phyloP scores from a whole-genome alignment of 441 rosid genomes.

The Eugenia klotzschiana region DNA sequence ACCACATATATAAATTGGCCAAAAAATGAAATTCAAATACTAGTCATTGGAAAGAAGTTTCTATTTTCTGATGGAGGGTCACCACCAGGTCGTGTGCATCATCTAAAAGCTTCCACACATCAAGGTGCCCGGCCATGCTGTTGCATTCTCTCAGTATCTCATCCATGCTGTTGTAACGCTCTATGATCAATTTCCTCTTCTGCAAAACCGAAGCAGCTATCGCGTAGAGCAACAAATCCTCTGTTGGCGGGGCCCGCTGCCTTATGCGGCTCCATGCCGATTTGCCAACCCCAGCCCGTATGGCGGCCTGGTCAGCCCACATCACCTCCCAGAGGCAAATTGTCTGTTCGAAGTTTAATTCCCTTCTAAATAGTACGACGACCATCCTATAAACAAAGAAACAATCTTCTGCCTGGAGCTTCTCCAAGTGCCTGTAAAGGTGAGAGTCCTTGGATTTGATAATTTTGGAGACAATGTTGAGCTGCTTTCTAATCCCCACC shows the following conservation, averaged over 20 bases:
- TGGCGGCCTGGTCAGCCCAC: slow-evolving; percentile 96
- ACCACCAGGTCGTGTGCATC: slow-evolving; percentile 84
- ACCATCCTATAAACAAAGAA: slow-evolving; percentile 95
- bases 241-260: slow-evolving; percentile 74
- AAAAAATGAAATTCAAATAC: background rate
- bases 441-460: slow-evolving; percentile 74
- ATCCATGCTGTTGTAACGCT: slow-evolving; percentile 85
- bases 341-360: slow-evolving; percentile 76
- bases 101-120: slow-evolving; percentile 84
- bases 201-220: slow-evolving; percentile 84
- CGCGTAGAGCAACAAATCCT: slow-evolving; percentile 74
- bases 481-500: slow-evolving; percentile 79
- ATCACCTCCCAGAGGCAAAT: slow-evolving; percentile 86
- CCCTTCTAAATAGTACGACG: slow-evolving; percentile 77
- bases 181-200: slow-evolving; percentile 74
- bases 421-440: slow-evolving; percentile 79
- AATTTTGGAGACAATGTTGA: slow-evolving; percentile 67
- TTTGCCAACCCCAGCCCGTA: slow-evolving; percentile 71
- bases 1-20: slow-evolving; percentile 4
- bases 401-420: slow-evolving; percentile 88
- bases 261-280: slow-evolving; percentile 77
- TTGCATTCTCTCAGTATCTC: slow-evolving; percentile 92
- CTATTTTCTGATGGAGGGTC: slow-evolving; percentile 66
- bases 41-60: slow-evolving; percentile 25
- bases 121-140: slow-evolving; percentile 86